Conservation (phyloP, 306 rosid species). For the Benincasa hispida region DNA sequence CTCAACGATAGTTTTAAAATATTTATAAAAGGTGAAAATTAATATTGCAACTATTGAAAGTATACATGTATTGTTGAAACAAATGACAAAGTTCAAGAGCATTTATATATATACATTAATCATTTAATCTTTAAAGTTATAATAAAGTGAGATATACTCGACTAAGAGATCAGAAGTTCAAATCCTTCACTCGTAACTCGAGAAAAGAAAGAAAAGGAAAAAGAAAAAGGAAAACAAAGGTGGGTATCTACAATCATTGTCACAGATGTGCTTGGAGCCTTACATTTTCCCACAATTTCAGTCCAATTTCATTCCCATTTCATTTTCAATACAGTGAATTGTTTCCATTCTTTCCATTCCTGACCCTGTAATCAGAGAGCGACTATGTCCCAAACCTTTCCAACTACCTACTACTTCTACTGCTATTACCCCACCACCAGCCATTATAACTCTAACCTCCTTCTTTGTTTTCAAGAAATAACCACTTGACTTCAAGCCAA, state of each 20-base stretch:
- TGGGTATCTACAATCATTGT: not conserved
- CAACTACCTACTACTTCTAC: not conserved
- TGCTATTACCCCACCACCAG: slow-evolving; percentile 1
- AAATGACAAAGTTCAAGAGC: no score
- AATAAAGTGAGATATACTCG: no score
- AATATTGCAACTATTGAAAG: no score
- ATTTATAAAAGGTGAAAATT: no score
- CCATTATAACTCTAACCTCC: not conserved
- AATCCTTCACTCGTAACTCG: no score
- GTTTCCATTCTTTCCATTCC: not conserved
- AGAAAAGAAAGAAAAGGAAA: no score
- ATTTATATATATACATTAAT: no score
- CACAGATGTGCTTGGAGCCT: not conserved
- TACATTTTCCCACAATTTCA: slow-evolving; percentile 9
- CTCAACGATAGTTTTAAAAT: not conserved
- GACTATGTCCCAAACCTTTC: slow-evolving; percentile 6
- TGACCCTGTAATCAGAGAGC: slow-evolving; percentile 6
- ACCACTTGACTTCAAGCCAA: slow-evolving; percentile 3
- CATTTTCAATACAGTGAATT: not conserved
- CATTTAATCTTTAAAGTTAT: no score
- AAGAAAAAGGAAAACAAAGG: not conserved
- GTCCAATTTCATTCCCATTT: slow-evolving; percentile 13
- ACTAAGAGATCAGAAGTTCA: not conserved
- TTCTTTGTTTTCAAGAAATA: slow-evolving; percentile 1
- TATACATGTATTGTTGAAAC: no score